Percentiles rank a stretch among this genome's conserved stretches.
Conservation (phyloP, 1,139 yeast genomes). For the Schizosaccharomyces versatilis region DNA sequence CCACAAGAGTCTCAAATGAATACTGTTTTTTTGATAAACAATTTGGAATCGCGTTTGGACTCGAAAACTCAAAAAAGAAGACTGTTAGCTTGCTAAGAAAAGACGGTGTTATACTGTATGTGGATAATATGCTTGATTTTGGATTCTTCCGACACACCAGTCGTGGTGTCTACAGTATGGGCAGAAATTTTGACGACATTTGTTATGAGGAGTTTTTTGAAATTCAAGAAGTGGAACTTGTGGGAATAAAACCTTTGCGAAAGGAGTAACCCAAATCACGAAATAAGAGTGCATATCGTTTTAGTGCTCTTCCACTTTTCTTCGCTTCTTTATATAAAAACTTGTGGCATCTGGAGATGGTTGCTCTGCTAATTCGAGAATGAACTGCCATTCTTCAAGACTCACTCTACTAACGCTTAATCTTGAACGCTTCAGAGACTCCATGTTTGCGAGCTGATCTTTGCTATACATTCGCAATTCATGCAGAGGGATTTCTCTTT, state of each 20-base stretch:
- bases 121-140: background rate
- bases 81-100: background rate
- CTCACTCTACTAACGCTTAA: conserved; percentile 30
- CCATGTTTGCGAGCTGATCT: conserved; percentile 22
- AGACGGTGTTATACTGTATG: background rate
- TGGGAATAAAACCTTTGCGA: background rate
- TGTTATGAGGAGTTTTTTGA: background rate
- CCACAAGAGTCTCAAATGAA: background rate
- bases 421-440: conserved; percentile 27
- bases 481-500: conserved; percentile 22
- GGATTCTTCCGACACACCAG: background rate
- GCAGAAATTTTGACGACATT: background rate
- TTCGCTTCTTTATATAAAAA: background rate
- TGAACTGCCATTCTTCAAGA: conserved; percentile 22
- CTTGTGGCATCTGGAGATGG: background rate
- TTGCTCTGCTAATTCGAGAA: conserved; percentile 18
- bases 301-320: background rate
- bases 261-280: background rate
- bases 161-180: background rate
- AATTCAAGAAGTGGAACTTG: background rate
- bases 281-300: background rate
- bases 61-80: background rate
- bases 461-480: conserved; percentile 18
- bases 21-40: background rate
- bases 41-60: background rate